Evolutionary conservation across 176 grass and related monocot species (phyloP).

Genomic region (Eragrostis curvula): DNA sequence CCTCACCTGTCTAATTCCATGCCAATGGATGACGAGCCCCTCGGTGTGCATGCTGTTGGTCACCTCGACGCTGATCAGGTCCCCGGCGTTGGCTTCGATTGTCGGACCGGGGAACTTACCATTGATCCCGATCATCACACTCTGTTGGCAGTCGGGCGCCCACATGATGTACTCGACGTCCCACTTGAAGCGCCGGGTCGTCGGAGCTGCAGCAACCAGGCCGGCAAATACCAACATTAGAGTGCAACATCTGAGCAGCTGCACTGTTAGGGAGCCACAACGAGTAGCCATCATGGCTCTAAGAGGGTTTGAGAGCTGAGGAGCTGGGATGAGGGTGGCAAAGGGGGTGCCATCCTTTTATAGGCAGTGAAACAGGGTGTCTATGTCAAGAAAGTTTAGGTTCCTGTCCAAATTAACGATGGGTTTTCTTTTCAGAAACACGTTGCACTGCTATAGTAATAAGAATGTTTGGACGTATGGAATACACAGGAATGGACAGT

Average conservation of each 20-base stretch:
- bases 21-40: constrained; percentile 49
- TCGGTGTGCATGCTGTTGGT: constrained; percentile 43
- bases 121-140: constrained; percentile 47
- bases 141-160: constrained; percentile 49
- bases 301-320: not conserved
- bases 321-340: not conserved
- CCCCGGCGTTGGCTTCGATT: constrained; percentile 27
- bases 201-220: not conserved
- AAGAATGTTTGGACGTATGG: too few relatives aligned
- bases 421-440: too few relatives aligned
- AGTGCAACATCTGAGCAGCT: constrained; percentile 4
- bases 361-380: not conserved
- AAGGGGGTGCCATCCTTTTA: not conserved
- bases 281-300: not conserved
- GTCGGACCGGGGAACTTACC: constrained; percentile 36
- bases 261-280: not conserved
- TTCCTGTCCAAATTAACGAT: not conserved
- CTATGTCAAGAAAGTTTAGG: not conserved
- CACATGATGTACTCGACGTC: constrained; percentile 43
- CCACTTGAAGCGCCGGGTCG: not conserved
- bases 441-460: too few relatives aligned
- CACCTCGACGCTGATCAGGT: not conserved
- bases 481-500: too few relatives aligned
- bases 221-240: not conserved
- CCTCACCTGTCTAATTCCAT: constrained; percentile 41